A percentile compares a stretch with the other conserved stretches of the same genome.
Evolutionary conservation across 139 green algal species (phyloP).

Genomic region (Zygnema circumcarinatum): DNA sequence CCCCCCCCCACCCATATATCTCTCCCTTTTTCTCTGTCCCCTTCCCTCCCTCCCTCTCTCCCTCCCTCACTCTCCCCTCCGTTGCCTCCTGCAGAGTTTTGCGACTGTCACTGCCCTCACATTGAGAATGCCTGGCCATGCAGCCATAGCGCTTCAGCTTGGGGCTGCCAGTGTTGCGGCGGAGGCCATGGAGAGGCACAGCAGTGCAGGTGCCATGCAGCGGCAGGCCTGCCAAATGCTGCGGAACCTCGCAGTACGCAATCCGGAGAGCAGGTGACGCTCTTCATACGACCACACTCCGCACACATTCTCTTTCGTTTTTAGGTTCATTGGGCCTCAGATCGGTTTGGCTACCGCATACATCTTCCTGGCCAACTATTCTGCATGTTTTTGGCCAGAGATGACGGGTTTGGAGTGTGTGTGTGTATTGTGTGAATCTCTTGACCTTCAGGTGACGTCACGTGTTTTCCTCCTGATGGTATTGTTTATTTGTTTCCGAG

Average conservation of each 20-base stretch:
- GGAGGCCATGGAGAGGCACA: constrained; percentile 34
- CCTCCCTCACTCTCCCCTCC: neutral
- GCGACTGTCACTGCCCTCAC: constrained; percentile 20
- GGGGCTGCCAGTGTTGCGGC: neutral
- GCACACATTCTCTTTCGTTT: neutral
- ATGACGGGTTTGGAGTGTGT: constrained; percentile 7
- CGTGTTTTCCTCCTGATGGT: too few relatives aligned
- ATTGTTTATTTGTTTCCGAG: too few relatives aligned
- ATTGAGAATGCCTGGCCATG: constrained; percentile 5
- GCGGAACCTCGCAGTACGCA: constrained; percentile 43
- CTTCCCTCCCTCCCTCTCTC: neutral
- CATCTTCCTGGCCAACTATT: neutral
- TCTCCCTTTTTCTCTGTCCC: neutral
- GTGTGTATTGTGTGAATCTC: constrained; percentile 1
- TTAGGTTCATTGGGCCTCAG: neutral
- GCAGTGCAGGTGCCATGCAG: neutral
- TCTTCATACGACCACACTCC: neutral
- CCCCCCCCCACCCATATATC: neutral
- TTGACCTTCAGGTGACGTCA: too few relatives aligned
- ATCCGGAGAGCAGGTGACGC: constrained; percentile 36
- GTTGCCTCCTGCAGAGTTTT: neutral
- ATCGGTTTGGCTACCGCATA: neutral
- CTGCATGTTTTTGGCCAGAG: neutral
- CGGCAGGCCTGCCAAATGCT: constrained; percentile 41
- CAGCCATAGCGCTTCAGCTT: neutral